Evolutionary conservation across 371 early-diverging fungal genomes (phyloP).

Genomic region (Mortierella sp.): DNA sequence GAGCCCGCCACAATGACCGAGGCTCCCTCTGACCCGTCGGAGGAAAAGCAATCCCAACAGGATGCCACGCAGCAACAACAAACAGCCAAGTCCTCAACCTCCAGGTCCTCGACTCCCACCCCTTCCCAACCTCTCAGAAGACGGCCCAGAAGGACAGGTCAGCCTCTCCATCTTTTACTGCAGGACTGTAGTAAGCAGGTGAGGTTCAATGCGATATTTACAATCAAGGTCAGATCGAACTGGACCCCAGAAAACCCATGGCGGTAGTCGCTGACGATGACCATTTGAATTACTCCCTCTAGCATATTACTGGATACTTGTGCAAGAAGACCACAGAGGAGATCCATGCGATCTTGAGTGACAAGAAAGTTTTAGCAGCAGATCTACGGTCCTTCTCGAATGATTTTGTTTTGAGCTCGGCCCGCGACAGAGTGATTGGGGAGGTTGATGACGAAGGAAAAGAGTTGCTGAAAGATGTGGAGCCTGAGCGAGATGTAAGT

Average conservation of each 20-base stretch:
- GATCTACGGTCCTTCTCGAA: constrained; percentile 55
- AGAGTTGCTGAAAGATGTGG: constrained; percentile 51
- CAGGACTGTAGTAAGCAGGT: constrained; percentile 55
- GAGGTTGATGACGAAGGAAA: constrained; percentile 56
- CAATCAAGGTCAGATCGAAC: too few relatives aligned
- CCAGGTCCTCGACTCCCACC: constrained; percentile 11
- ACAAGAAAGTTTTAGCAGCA: constrained; percentile 47
- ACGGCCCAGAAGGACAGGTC: constrained; percentile 46
- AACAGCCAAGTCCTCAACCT: neutral
- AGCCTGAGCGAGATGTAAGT: constrained; percentile 52
- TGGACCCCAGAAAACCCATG: neutral
- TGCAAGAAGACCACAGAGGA: constrained; percentile 55
- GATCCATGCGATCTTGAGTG: constrained; percentile 47
- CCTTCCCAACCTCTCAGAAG: constrained; percentile 28
- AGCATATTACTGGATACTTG: constrained; percentile 54
- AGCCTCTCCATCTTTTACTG: constrained; percentile 52
- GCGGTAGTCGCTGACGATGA: neutral
- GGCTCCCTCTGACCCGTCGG: neutral
- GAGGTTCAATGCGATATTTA: constrained; percentile 4
- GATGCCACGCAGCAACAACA: constrained; percentile 8
- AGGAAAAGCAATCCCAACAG: constrained; percentile 1
- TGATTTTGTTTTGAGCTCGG: constrained; percentile 51
- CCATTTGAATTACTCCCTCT: constrained; percentile 2
- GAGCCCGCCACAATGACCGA: constrained; percentile 9
- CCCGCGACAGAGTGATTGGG: constrained; percentile 51